Conservation (phyloP, 1,139 yeast species). For the Maudiozyma humilis region DNA sequence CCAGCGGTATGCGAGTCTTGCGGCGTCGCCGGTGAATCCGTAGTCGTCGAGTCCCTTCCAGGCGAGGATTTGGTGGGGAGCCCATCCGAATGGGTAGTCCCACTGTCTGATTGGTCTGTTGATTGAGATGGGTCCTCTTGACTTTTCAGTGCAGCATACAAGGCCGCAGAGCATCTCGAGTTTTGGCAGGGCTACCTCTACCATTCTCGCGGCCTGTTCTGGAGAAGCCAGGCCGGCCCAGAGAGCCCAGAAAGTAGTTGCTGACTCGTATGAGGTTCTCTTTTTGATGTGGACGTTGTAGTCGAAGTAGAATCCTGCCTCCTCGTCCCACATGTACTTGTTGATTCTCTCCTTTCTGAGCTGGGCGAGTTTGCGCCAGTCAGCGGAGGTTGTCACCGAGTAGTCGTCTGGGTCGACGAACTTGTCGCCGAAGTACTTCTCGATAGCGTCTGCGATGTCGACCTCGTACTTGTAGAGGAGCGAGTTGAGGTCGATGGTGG, state of each 20-base stretch:
- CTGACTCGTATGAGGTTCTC: conserved; percentile 70
- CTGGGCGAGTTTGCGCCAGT: conserved; percentile 55
- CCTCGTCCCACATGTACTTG: conserved; percentile 78
- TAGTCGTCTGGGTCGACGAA: conserved; percentile 35
- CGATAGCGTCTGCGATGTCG: conserved; percentile 67
- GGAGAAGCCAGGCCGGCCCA: conserved; percentile 74
- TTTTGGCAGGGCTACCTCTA: conserved; percentile 52
- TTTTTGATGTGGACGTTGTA: conserved; percentile 55
- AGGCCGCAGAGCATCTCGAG: conserved; percentile 86
- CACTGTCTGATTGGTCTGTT: conserved; percentile 85
- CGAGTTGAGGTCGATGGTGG: conserved; percentile 84
- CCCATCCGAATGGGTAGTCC: conserved; percentile 99
- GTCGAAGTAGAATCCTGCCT: conserved; percentile 73
- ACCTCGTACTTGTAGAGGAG: conserved; percentile 81
- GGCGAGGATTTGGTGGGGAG: conserved; percentile 92
- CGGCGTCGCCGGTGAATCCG: conserved; percentile 58
- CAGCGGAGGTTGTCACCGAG: conserved; percentile 40
- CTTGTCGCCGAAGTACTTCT: conserved; percentile 46
- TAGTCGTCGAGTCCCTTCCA: conserved; percentile 82
- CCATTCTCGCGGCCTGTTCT: conserved; percentile 64
- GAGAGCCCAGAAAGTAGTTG: conserved; percentile 87
- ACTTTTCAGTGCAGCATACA: conserved; percentile 72
- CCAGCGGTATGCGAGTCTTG: conserved; percentile 81
- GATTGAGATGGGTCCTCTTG: conserved; percentile 65
- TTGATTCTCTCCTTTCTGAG: conserved; percentile 50